A percentile compares a stretch with the other conserved stretches of the same genome.
phyloP scores from a whole-genome alignment of 73 alveolate species.

The Symbiodinium natans region DNA sequence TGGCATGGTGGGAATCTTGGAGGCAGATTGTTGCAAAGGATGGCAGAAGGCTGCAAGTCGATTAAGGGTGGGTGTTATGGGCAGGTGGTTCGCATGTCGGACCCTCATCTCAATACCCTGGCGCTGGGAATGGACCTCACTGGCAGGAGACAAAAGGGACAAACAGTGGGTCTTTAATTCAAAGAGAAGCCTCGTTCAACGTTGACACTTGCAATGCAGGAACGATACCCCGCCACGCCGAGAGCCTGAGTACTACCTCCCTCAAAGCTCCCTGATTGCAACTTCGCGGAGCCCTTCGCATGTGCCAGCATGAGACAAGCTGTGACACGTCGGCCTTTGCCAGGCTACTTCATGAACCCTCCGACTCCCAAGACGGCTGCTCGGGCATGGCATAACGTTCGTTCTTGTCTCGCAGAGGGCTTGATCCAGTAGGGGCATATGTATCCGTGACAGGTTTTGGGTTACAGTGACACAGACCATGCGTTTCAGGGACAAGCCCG shows the following conservation, averaged over 20 bases:
- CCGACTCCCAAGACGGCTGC: slow-evolving; percentile 16
- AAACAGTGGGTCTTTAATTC: no score
- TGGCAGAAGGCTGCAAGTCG: background rate
- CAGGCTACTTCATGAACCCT: slow-evolving; percentile 52
- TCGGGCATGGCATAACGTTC: background rate
- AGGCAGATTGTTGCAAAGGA: background rate
- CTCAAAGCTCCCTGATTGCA: slow-evolving; percentile 8
- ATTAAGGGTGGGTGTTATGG: background rate
- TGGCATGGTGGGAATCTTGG: slow-evolving; percentile 61
- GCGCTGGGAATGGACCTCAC: slow-evolving; percentile 84
- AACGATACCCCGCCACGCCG: slow-evolving; percentile 19
- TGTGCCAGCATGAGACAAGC: no score
- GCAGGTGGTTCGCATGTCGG: slow-evolving; percentile 87
- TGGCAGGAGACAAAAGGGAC: no score
- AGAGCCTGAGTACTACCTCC: slow-evolving; percentile 61
- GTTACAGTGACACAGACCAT: no score
- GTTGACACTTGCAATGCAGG: background rate
- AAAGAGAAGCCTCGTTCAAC: background rate
- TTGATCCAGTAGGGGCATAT: no score
- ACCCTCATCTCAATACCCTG: slow-evolving; percentile 62
- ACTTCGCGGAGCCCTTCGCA: no score
- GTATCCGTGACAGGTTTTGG: no score
- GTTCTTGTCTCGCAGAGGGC: background rate
- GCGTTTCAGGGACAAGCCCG: no score
- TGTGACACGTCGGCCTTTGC: background rate